Conservation (phyloP, 495 filamentous ascomycete genomes). For the Rhizodiscina lignyota region DNA sequence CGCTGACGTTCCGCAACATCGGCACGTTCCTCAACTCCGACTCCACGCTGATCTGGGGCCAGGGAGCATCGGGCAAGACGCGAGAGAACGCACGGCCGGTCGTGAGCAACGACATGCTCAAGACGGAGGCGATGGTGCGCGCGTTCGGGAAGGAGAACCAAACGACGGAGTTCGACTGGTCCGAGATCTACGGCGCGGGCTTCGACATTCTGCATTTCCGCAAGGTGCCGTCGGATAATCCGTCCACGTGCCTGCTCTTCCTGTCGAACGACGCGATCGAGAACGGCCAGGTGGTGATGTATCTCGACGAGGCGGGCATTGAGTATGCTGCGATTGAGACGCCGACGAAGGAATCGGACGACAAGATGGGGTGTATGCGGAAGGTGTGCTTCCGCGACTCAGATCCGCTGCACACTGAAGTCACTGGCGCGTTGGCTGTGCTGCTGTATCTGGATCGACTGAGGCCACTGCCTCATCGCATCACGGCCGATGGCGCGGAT, state of each 20-base stretch:
- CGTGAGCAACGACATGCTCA: slow-evolving; percentile 46
- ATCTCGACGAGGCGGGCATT: slow-evolving; percentile 6
- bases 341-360: not conserved
- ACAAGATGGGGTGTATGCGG: no score
- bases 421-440: slow-evolving; percentile 11
- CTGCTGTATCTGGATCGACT: slow-evolving; percentile 18
- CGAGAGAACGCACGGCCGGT: slow-evolving; percentile 39
- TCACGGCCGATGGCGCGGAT: no score
- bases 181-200: slow-evolving; percentile 55
- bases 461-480: no score
- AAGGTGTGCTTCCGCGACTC: not conserved
- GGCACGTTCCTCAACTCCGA: slow-evolving; percentile 60
- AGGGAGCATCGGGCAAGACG: slow-evolving; percentile 62
- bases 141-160: slow-evolving; percentile 84
- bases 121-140: slow-evolving; percentile 51
- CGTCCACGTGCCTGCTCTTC: slow-evolving; percentile 12
- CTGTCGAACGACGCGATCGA: slow-evolving; percentile 6
- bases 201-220: slow-evolving; percentile 74
- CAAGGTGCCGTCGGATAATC: slow-evolving; percentile 6
- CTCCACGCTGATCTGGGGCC: slow-evolving; percentile 66
- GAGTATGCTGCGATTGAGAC: slow-evolving; percentile 3
- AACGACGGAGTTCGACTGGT: slow-evolving; percentile 59
- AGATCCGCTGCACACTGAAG: not conserved
- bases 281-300: slow-evolving; percentile 7
- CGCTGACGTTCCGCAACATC: slow-evolving; percentile 82